Percentiles rank a stretch among this genome's conserved stretches.
Conservation (phyloP, 352 stramenopile species). For the Phytophthora quininea region DNA sequence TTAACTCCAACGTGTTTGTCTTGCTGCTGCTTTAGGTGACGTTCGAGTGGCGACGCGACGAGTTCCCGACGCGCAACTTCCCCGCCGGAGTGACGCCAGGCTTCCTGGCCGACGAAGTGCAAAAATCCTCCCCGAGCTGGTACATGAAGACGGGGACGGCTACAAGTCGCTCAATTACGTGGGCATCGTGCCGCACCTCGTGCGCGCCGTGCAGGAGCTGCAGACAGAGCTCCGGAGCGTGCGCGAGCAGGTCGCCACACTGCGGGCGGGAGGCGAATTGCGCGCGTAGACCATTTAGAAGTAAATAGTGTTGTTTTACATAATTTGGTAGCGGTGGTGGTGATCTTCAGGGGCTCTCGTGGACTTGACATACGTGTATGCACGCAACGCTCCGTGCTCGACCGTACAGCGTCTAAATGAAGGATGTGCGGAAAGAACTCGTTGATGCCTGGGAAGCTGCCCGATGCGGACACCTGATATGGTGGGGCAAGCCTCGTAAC, state of each 20-base stretch:
- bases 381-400: no score
- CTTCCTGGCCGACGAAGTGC: constrained; percentile 74
- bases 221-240: constrained; percentile 35
- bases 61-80: constrained; percentile 50
- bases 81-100: constrained; percentile 42
- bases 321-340: no score
- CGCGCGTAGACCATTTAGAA: not conserved
- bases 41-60: constrained; percentile 53
- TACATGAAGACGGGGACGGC: constrained; percentile 50
- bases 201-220: constrained; percentile 64
- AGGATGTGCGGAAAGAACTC: no score
- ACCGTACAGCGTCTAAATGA: no score
- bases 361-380: no score
- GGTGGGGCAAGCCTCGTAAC: no score
- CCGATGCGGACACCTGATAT: no score
- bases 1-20: not conserved
- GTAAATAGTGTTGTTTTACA: no score
- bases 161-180: constrained; percentile 68
- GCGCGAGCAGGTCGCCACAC: constrained; percentile 26
- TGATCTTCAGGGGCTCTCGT: no score
- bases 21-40: constrained; percentile 42
- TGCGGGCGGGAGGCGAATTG: constrained; percentile 6
- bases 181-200: constrained; percentile 59
- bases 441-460: no score
- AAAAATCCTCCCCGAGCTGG: constrained; percentile 60